Evolutionary conservation across 192 early-diverging fungal genomes (phyloP), one percentile per base, ranked within the genome.

Genomic region (Geranomyces variabilis): DNA sequence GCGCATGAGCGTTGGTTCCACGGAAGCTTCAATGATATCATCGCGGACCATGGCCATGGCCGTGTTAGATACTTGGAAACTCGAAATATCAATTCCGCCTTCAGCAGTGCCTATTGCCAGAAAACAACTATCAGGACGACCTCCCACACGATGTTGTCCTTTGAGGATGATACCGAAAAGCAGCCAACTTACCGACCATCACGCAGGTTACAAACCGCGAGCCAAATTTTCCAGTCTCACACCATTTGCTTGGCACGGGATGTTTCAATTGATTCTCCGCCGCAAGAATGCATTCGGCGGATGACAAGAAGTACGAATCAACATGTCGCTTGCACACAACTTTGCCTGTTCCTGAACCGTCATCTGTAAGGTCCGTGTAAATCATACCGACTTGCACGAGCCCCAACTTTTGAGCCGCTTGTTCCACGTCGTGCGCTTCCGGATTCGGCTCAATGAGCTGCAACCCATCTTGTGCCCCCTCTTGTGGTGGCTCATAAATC

Each of bases 121-220:
- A 64, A 21, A n/a, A 7, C 29, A 65, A 43, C 24, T 12, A 71
- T 43, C 21, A n/a, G n/a, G n/a, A n/a, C n/a, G 43, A 4, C 17
- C 66, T 9, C 14, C 31, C 28, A 9, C 9, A 56, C 24, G 6
- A 29, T 48, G 30, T 51, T 2, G 21, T 24, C 53, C 3, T 17
- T 17, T 14, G 1, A 0, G 28, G 10, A 8, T 14, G 14, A 30
- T 15, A 2, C 28, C 26, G 17, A 33, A 61, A 61, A 8, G 26
- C 43, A 44, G 13, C 12, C n/a, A 36, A 47, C 48, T 21, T 56
- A 79, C 80, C 95, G n/a, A 90, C 82, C n/a, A 99, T 82, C 6
- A 96, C 91, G 78, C 90, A 93, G 0, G 96, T 98, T 31, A 98
- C 94, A 78, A 99, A 97, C 67, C 96, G 92, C 73, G 90, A 92